Conservation (phyloP, 2,329 filamentous ascomycete species). For the Hypoxylon sp. region DNA sequence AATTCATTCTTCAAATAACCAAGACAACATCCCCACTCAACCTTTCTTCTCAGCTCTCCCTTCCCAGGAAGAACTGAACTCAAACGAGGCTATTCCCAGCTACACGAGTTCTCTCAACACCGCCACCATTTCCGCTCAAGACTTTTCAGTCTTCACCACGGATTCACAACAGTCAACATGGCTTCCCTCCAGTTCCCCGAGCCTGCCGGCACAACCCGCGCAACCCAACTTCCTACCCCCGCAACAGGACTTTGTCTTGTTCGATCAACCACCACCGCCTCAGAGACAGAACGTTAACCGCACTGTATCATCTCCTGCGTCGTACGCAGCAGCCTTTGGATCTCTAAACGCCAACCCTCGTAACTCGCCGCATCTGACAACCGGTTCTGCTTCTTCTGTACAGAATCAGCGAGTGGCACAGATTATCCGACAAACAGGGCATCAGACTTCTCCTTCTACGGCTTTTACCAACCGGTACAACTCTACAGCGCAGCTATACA, state of each 20-base stretch:
- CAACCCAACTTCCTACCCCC: constrained; percentile 67
- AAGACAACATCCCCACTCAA: constrained; percentile 64
- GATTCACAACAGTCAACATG: constrained; percentile 83
- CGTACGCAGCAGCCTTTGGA: constrained; percentile 60
- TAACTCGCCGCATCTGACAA: constrained; percentile 60
- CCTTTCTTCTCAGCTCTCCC: constrained; percentile 66
- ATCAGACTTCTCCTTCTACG: constrained; percentile 65
- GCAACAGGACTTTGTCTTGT: constrained; percentile 85
- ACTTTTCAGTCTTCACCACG: constrained; percentile 85
- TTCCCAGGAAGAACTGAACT: constrained; percentile 77
- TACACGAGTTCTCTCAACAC: constrained; percentile 70
- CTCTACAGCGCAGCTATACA: constrained; percentile 72
- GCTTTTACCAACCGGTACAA: constrained; percentile 72
- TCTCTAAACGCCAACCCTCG: constrained; percentile 59
- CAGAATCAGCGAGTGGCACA: constrained; percentile 73
- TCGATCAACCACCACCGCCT: constrained; percentile 67
- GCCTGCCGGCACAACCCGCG: constrained; percentile 74
- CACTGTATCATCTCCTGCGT: constrained; percentile 61
- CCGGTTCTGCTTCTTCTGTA: constrained; percentile 58
- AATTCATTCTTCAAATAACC: constrained; percentile 65
- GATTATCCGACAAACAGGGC: constrained; percentile 71
- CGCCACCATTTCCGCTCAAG: constrained; percentile 74
- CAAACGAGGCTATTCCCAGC: constrained; percentile 70
- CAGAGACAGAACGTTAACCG: constrained; percentile 61
- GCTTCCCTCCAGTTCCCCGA: constrained; percentile 78